A percentile compares a stretch with the other conserved stretches of the same genome.
phyloP scores from a whole-genome alignment of 2,329 filamentous ascomycete genomes.

The Ophiostoma tasmaniense region DNA sequence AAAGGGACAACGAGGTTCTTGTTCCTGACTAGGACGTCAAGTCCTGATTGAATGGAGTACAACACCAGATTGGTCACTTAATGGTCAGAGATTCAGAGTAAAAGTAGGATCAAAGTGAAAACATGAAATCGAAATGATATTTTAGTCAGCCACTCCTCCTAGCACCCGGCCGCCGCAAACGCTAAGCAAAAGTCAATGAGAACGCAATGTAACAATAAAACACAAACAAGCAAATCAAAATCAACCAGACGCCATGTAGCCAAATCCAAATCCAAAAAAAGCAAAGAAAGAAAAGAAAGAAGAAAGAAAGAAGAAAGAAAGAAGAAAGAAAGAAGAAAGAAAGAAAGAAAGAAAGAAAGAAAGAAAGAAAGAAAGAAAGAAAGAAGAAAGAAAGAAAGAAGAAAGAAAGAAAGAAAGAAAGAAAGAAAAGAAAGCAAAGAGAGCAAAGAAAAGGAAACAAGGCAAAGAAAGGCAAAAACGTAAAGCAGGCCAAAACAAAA shows the following conservation, averaged over 20 bases:
- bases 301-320: not conserved
- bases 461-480: not conserved
- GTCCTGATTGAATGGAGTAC: too few species aligned
- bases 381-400: not conserved
- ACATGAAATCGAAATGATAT: not conserved
- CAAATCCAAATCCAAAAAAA: not conserved
- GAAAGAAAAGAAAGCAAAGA: too few species aligned
- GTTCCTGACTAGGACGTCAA: not conserved
- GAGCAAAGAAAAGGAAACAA: not conserved
- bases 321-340: too few species aligned
- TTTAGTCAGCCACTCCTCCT: not conserved
- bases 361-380: too few species aligned
- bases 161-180: not conserved
- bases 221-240: not conserved
- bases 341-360: not conserved
- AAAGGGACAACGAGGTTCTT: too few species aligned
- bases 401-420: not conserved
- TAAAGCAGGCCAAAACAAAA: not conserved
- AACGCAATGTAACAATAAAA: not conserved
- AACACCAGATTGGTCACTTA: too few species aligned
- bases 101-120: not conserved
- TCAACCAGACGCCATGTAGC: not conserved
- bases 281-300: not conserved
- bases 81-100: too few species aligned
- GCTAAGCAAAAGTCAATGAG: not conserved